A percentile compares a stretch with the other conserved stretches of the same genome.
Evolutionary conservation across 177 flowering plant species (phyloP).

Genomic region (Vitis hybrid): DNA sequence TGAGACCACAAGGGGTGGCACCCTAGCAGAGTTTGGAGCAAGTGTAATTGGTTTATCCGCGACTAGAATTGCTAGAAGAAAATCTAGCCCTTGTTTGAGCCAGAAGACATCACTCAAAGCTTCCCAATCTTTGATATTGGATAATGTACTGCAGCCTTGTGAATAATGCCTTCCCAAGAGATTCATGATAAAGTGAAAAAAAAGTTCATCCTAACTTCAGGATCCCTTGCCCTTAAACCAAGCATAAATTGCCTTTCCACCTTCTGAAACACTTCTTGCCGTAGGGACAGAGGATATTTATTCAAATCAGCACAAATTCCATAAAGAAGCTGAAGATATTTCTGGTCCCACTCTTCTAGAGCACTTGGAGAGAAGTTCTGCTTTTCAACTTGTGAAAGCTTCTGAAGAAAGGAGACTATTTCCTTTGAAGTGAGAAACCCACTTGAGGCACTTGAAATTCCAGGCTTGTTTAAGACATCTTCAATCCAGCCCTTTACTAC

Average conservation of each 20-base stretch:
- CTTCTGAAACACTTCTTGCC: constrained; percentile 87
- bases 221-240: constrained; percentile 94
- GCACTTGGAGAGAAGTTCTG: constrained; percentile 54
- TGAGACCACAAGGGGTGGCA: constrained; percentile 57
- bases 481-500: constrained; percentile 90
- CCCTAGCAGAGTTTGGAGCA: constrained; percentile 93
- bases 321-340: constrained; percentile 93
- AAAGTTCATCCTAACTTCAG: constrained; percentile 73
- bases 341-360: constrained; percentile 86
- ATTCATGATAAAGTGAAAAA: constrained; percentile 86
- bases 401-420: constrained; percentile 82
- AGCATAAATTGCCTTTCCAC: constrained; percentile 95
- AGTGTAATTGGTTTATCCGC: constrained; percentile 92
- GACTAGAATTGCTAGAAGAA: constrained; percentile 82
- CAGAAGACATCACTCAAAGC: constrained; percentile 97
- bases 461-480: constrained; percentile 58
- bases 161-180: constrained; percentile 78
- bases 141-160: constrained; percentile 86
- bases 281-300: constrained; percentile 60
- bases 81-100: constrained; percentile 99
- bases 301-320: constrained; percentile 85
- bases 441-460: constrained; percentile 42
- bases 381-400: constrained; percentile 94
- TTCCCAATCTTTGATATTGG: constrained; percentile 93
- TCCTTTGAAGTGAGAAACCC: constrained; percentile 72